phyloP scores from a whole-genome alignment of 495 filamentous ascomycete species.

The Xylaria venustula region DNA sequence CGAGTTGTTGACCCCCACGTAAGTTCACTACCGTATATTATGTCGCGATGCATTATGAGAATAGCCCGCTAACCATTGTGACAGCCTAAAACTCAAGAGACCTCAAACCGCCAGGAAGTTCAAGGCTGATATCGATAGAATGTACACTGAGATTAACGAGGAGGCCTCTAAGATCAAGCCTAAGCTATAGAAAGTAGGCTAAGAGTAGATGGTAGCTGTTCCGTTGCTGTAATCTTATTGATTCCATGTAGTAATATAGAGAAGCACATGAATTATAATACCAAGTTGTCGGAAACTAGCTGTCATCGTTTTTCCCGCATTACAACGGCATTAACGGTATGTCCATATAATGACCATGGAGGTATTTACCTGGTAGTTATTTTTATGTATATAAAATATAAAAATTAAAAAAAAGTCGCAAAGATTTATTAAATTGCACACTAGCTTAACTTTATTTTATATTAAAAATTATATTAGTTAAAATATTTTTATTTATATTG shows the following conservation, averaged over 20 bases:
- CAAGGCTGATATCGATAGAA: constrained; percentile 67
- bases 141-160: constrained; percentile 69
- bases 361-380: too few species aligned
- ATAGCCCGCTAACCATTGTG: constrained; percentile 33
- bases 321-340: too few species aligned
- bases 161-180: constrained; percentile 32
- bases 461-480: too few species aligned
- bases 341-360: too few species aligned
- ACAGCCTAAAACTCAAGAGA: constrained; percentile 90
- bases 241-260: constrained; percentile 3
- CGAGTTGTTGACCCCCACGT: constrained; percentile 94
- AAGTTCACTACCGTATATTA: constrained; percentile 45
- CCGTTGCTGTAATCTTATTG: not conserved
- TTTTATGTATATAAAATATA: too few species aligned
- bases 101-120: constrained; percentile 81
- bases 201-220: not conserved
- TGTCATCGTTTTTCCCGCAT: too few species aligned
- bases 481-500: too few species aligned
- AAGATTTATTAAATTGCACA: too few species aligned
- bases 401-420: too few species aligned
- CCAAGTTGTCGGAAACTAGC: not conserved
- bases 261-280: not conserved
- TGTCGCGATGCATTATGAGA: not conserved
- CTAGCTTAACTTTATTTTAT: too few species aligned
- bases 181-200: constrained; percentile 38